Evolutionary conservation across 106 monocot species (phyloP), one percentile per base, ranked within the genome.

Genomic region (Amphibolis antarctica): DNA sequence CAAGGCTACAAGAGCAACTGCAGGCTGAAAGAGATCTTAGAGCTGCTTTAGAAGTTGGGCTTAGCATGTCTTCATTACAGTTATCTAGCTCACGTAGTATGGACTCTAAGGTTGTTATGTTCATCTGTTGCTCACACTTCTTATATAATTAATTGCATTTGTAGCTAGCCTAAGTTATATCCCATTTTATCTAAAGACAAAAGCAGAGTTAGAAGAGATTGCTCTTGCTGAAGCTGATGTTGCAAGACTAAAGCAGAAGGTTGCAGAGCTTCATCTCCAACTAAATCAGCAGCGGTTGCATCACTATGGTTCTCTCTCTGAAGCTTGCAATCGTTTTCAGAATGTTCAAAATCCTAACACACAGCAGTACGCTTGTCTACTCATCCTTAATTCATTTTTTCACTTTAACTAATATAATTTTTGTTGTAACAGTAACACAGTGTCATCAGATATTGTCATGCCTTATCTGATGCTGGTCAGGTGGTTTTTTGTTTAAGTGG

Each of bases 141-240:
- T 10, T 11, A n/a, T 5, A 53, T 24, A 9, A n/a, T 20, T 53
- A 54, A 12, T 9, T 62, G 22, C 14, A 59, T 52, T 7, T 59
- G 17, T 67, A 31, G 1, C 0, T 23, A 68, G 44, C 18, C 23
- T 66, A 59, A 20, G 23, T 49, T 67, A 30, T 22, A 7, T 26
- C 0, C 20, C 19, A 50, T 63, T 49, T 61, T 55, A 28, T 64
- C 44, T 81, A 31, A 78, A 98, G 96, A 98, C 96, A 65, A 87
- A 87, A 78, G 90, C 96, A 53, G 96, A 98, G 62, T 80, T 98
- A 15, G 90, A 98, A 84, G 96, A 98, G 79, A 98, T 98, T 73
- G 90, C 96, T 26, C 82, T 98, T 52, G 96, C 96, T 62, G 96
- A 98, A 77, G 90, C 90, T 63, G 96, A 98, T 82, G 96, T 98